A percentile compares a stretch with the other conserved stretches of the same genome.
phyloP scores from a whole-genome alignment of 75 land plant genomes.

The Cryptomeria japonica region DNA sequence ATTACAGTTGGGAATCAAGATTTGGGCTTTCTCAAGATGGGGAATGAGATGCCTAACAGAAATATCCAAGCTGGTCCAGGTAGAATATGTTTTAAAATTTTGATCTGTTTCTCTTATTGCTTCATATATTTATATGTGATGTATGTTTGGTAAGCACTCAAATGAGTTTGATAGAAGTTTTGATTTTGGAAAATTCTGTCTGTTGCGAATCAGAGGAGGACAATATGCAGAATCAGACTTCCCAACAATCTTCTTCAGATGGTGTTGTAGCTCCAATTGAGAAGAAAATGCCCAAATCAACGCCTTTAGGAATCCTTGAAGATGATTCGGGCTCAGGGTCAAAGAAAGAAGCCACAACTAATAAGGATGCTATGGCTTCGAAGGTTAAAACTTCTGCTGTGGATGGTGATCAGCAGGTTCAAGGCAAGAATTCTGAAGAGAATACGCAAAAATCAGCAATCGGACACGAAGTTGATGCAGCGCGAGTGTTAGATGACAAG shows the following conservation, averaged over 20 bases:
- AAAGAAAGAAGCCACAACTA: neutral
- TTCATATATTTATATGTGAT: neutral
- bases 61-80: constrained; percentile 3
- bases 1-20: constrained; percentile 1
- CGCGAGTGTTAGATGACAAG: neutral
- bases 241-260: neutral
- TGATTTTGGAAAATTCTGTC: neutral
- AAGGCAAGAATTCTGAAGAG: neutral
- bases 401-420: neutral
- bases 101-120: neutral
- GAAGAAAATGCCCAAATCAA: neutral
- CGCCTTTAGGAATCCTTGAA: neutral
- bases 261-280: neutral
- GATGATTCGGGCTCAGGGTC: neutral
- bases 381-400: neutral
- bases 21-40: constrained; percentile 10
- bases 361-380: neutral
- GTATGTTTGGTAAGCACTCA: neutral
- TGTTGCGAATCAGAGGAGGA: constrained; percentile 7
- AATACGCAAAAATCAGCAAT: neutral
- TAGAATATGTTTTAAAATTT: neutral
- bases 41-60: constrained; percentile 11
- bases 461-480: neutral
- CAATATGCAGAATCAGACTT: constrained; percentile 6
- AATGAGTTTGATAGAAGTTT: neutral